Conservation (phyloP, 228 moss, liverwort and hornwort species). For the Sphagnum fallax region DNA sequence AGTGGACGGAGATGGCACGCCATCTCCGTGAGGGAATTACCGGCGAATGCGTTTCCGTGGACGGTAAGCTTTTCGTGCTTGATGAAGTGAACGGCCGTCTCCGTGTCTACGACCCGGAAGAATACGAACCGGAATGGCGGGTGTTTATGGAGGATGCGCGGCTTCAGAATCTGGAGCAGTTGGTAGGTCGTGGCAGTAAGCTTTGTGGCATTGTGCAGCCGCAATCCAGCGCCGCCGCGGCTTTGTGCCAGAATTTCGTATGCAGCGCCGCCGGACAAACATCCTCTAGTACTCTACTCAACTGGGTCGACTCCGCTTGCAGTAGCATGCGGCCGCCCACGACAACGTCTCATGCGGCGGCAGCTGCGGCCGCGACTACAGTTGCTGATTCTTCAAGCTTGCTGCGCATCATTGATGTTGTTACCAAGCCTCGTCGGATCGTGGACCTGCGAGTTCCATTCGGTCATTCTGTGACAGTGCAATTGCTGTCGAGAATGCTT, state of each 20-base stretch:
- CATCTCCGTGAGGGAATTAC: conserved; percentile 30
- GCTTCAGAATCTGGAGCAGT: conserved; percentile 27
- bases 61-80: conserved; percentile 31
- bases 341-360: background rate
- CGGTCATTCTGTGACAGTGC: conserved; percentile 34
- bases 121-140: conserved; percentile 26
- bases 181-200: conserved; percentile 30
- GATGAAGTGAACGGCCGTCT: conserved; percentile 32
- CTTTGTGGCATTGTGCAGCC: conserved; percentile 31
- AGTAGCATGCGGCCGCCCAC: too few species aligned
- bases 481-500: conserved; percentile 38
- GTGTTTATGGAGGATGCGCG: conserved; percentile 29
- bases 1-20: conserved; percentile 41
- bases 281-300: too few species aligned
- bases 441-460: conserved; percentile 36
- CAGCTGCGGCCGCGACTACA: background rate
- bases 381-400: conserved; percentile 3
- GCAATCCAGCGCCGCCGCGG: too few species aligned
- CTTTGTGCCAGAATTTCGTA: too few species aligned
- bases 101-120: conserved; percentile 21
- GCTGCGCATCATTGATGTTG: conserved; percentile 44
- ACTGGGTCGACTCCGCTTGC: too few species aligned
- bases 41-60: conserved; percentile 23
- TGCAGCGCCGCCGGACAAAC: too few species aligned
- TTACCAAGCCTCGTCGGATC: conserved; percentile 15